Evolutionary conservation across 2,329 filamentous ascomycete species (phyloP), one percentile per base, ranked within the genome.

Genomic region (Geosmithia putterillii): DNA sequence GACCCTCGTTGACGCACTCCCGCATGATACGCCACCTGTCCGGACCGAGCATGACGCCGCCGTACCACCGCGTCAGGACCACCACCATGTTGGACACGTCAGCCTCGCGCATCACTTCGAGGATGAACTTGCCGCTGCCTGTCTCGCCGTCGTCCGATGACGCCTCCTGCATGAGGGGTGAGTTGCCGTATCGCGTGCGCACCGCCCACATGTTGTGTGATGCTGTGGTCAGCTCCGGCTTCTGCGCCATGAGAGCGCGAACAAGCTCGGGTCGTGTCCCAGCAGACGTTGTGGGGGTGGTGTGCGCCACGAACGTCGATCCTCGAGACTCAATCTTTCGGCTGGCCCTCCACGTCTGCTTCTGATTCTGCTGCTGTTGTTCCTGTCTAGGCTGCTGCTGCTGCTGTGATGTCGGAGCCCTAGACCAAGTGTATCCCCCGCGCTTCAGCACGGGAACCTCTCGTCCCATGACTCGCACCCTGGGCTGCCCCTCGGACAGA

Each of bases 371-470:
- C 38, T 38, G 45, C 28, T 45, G 47, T 10, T 36, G 39, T 5
- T 32, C 10, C 28, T 32, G 28, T 14, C 15, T n/a, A n/a, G n/a
- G 52, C 42, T 48, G 51, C n/a, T 37, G 51, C 38, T 38, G 45
- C 28, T 45, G 47, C 28, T 10, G 12, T 9, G 37, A 19, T 39
- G 41, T 44, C 28, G 41, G 44, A 12, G 47, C 49, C 15, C 50
- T 50, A 4, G 56, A 52, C 61, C 61, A 64, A 8, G 56, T 67
- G 57, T 92, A 92, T 2, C 83, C 86, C 57, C 83, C 80, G 51
- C 87, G 69, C 60, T 86, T 88, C 52, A 94, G 67, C 1, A 92
- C 83, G 3, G 74, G 71, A 14, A 94, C 66, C 42, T 87, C 79
- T 43, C 86, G 73, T 0, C 82, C 83, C 71, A 92, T 73, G 10